These are phyloP conservation scores for Mycena belliarum DNA, from an alignment of 768 basidiomycete species.

Conservation along the genomic window DNA sequence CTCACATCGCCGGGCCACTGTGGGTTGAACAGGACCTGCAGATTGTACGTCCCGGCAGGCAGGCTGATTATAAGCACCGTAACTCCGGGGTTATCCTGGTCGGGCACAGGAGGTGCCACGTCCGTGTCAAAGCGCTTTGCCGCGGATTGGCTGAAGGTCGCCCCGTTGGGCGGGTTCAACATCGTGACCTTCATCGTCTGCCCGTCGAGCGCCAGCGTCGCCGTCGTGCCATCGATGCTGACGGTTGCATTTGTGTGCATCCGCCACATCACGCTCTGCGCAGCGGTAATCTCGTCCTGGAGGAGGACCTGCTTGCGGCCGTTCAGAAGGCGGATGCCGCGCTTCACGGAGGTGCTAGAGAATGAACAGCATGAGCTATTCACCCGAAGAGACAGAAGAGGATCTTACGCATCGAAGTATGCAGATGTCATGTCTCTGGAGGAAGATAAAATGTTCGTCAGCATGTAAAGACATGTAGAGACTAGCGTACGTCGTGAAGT, in stretches of 20 bases:
- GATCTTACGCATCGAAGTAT: constrained; percentile 67
- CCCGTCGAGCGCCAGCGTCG: constrained; percentile 72
- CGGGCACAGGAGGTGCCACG: constrained; percentile 56
- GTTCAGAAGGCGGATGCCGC: constrained; percentile 85
- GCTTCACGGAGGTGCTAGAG: constrained; percentile 66
- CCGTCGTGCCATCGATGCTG: constrained; percentile 54
- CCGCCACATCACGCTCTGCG: constrained; percentile 67
- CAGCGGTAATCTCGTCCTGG: constrained; percentile 82
- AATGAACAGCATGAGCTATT: neutral
- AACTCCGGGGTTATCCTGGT: constrained; percentile 78
- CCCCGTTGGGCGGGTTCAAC: constrained; percentile 65
- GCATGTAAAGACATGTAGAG: too few species aligned
- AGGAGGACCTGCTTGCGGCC: constrained; percentile 83
- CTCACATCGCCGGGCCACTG: constrained; percentile 77
- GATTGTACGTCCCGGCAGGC: constrained; percentile 62
- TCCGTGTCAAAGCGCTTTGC: constrained; percentile 64
- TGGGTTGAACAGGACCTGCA: constrained; percentile 90
- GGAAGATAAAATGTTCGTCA: constrained; percentile 57
- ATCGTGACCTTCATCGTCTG: constrained; percentile 68
- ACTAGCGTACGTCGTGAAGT: too few species aligned
- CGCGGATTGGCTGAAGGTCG: constrained; percentile 53
- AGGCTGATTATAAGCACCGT: constrained; percentile 75
- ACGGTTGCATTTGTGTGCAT: constrained; percentile 96
- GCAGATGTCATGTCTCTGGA: constrained; percentile 76
- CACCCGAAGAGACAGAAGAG: constrained; percentile 14